Evolutionary conservation across 257 asterid species (phyloP).

Genomic region (Plantago major): DNA sequence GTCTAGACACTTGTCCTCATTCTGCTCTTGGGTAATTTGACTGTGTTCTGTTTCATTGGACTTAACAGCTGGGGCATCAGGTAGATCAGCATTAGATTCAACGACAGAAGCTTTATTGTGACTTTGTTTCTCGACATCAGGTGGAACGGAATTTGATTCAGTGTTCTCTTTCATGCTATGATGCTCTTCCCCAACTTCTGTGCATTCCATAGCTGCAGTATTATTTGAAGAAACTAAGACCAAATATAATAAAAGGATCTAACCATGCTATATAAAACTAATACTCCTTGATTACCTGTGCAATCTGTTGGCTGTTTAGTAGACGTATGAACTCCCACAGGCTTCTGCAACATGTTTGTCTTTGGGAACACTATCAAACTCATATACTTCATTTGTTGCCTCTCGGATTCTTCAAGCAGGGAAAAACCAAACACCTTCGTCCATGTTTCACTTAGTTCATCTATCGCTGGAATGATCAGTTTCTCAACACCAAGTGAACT

Average conservation of each 20-base stretch:
- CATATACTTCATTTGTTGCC: constrained; percentile 70
- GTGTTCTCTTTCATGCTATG: constrained; percentile 14
- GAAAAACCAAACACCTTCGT: constrained; percentile 69
- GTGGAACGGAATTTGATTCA: constrained; percentile 18
- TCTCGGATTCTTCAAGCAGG: constrained; percentile 60
- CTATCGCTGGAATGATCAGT: constrained; percentile 83
- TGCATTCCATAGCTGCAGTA: constrained; percentile 22
- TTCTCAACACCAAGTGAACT: constrained; percentile 61
- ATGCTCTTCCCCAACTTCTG: constrained; percentile 25
- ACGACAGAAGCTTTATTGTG: neutral
- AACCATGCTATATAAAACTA: neutral
- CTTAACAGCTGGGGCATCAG: neutral
- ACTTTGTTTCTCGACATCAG: constrained; percentile 14
- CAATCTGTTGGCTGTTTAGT: constrained; percentile 24
- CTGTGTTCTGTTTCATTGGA: neutral
- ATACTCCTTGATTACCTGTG: constrained; percentile 37
- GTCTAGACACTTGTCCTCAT: constrained; percentile 11
- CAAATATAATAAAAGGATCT: neutral
- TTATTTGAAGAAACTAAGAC: constrained; percentile 11
- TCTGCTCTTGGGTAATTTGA: constrained; percentile 2
- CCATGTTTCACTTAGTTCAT: constrained; percentile 81
- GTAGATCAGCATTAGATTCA: neutral
- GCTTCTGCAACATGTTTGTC: constrained; percentile 71
- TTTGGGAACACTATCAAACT: constrained; percentile 76
- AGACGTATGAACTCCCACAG: constrained; percentile 29